phyloP scores from a whole-genome alignment of 2,329 filamentous ascomycete genomes.

The Whalleya microplaca region DNA sequence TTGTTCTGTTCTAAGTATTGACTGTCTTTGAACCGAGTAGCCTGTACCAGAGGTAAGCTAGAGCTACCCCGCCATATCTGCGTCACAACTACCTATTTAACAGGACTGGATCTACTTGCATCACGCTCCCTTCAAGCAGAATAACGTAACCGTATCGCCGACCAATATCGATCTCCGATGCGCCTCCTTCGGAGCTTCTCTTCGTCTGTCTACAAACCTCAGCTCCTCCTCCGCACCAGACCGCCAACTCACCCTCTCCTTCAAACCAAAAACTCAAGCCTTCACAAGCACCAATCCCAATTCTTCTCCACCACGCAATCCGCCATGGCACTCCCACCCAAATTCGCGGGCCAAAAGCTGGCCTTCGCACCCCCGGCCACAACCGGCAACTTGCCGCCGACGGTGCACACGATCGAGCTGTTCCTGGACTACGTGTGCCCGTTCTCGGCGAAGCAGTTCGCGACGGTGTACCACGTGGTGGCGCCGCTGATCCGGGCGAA shows the following conservation, averaged over 20 bases:
- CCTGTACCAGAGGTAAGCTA: not conserved
- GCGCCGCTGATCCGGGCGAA: constrained; percentile 66
- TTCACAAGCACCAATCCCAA: not conserved
- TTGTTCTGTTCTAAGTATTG: too few species aligned
- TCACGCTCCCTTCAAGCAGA: not conserved
- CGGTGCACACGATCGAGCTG: constrained; percentile 64
- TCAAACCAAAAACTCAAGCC: not conserved
- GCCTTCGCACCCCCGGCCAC: constrained; percentile 44
- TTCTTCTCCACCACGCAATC: constrained; percentile 13
- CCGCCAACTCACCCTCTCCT: not conserved
- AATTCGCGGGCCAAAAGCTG: constrained; percentile 75
- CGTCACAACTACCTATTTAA: too few species aligned
- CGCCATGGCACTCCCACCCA: constrained; percentile 75
- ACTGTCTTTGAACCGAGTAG: too few species aligned
- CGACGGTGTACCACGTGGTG: constrained; percentile 70
- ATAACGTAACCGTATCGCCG: constrained; percentile 2
- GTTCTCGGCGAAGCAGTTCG: constrained; percentile 70
- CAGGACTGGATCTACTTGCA: not conserved
- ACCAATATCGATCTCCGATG: constrained; percentile 21
- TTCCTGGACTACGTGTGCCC: constrained; percentile 93
- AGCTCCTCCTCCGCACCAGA: not conserved
- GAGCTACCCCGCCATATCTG: constrained; percentile 10
- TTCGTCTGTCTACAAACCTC: constrained; percentile 7
- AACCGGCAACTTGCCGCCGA: constrained; percentile 41
- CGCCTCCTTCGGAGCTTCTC: constrained; percentile 23